Evolutionary conservation across 106 monocot species (phyloP), one percentile per base, ranked within the genome.

Genomic region (Acorus calamus): DNA sequence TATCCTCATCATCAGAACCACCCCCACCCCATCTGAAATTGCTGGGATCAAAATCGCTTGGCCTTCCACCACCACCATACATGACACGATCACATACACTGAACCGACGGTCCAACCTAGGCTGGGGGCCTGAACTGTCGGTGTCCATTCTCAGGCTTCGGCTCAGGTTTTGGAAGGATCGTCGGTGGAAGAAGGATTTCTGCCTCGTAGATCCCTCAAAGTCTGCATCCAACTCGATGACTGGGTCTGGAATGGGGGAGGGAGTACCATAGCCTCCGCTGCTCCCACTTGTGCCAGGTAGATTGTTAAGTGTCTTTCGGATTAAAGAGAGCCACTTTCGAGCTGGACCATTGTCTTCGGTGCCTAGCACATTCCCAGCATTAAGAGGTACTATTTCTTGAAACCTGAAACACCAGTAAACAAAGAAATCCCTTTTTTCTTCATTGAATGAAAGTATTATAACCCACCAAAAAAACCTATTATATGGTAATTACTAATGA

Each of bases 321-420:
- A 83, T 79, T 3, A 86, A 80, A 8, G 83, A 47, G 4, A 83
- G 59, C 90, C 90, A 91, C 81, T 91, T 91, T 71, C 69, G 83
- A 28, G 90, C 86, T 7, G 90, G 90, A 10, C 71, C 78, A 49
- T 86, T 91, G 65, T 83, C 83, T 72, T 91, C 90, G 0, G 86
- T 53, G 7, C 86, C 90, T 11, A 91, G 78, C 55, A 91, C 90
- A 67, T 91, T 91, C 3, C 90, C 86, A 2, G 90, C 90, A 69
- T 91, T 91, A 53, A 91, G 55, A n/a, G 90, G 90, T 65, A 91
- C 90, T 52, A 91, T 91, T 68, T 91, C 90, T 62, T 91, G 90
- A 66, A 91, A 91, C 64, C 90, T 91, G 55, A 47, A 11, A 44
- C 28, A 28, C 28, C 28, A 44, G 8, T 54, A 50, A 52, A 58